Evolutionary conservation across 257 asterid species (phyloP), one percentile per base, ranked within the genome.

Genomic region (Coffea eugenioides): DNA sequence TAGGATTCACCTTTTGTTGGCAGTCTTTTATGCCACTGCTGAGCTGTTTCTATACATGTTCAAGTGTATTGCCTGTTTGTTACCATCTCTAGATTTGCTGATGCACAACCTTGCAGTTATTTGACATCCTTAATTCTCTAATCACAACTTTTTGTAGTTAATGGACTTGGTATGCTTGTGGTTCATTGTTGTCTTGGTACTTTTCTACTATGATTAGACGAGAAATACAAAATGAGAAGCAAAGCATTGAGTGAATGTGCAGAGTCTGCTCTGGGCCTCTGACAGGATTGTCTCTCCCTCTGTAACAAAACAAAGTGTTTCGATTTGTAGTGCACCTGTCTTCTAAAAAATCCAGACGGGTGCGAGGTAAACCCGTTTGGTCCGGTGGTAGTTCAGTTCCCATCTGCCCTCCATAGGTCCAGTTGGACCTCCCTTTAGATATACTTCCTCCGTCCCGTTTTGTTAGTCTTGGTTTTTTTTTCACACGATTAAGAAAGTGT

Each of bases 11-110:
- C 4, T 4, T 20, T 9, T 59, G 68, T n/a, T 76, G 45, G 43
- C 49, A 61, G 56, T 4, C 76, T 72, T 10, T 25, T 71, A 5
- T 61, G 41, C 62, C 8, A 62, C 66, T n/a, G 71, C 79, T 61
- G 64, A 61, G 66, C 21, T 76, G 62, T 52, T 76, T 64, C 25
- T 59, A 21, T n/a, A 2, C 8, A 21, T 14, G 56, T n/a, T 8
- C 8, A 13, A 57, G 57, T 61, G 45, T 9, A 49, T 21, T 45
- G 6, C n/a, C 25, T 14, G 67, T 73, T 73, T 65, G 41, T 66
- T 31, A 27, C 31, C 71, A 31, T 74, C 77, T 74, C 34, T 74
- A 18, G 46, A 31, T 18, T 74, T 8, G 68, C 77, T 8, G 77
- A 34, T 54, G 43, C 45, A 14, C 45, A 11, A 27, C 6, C 14